These are phyloP conservation scores for Soucietia sequanensis DNA, from an alignment of 805 yeast genomes.

Conservation along the genomic window DNA sequence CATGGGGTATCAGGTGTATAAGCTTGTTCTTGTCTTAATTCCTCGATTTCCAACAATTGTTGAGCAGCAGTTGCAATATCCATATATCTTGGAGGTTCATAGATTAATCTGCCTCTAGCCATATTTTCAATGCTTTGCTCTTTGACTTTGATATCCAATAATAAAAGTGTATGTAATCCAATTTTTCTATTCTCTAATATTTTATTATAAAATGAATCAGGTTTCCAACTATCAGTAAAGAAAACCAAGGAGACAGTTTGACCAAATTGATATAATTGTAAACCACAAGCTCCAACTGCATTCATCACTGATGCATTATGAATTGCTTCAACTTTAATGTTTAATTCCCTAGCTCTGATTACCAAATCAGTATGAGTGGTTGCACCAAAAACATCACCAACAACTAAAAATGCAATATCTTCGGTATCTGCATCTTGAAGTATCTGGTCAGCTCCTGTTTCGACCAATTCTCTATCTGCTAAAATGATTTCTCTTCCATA, in stretches of 20 bases:
- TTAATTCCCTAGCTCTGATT: conserved; percentile 83
- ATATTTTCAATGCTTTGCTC: conserved; percentile 94
- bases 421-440: conserved; percentile 72
- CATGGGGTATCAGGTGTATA: conserved; percentile 89
- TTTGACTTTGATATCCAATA: conserved; percentile 92
- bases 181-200: conserved; percentile 83
- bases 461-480: conserved; percentile 95
- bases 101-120: conserved; percentile 87
- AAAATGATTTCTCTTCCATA: conserved; percentile 82
- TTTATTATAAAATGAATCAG: conserved; percentile 91
- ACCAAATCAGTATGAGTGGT: conserved; percentile 96
- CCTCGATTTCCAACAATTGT: conserved; percentile 87
- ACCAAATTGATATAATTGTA: conserved; percentile 92
- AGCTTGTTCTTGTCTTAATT: conserved; percentile 67
- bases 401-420: conserved; percentile 92
- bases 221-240: conserved; percentile 94
- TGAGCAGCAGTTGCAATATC: conserved; percentile 83
- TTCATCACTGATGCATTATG: conserved; percentile 98
- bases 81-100: conserved; percentile 98
- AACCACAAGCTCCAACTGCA: conserved; percentile 97
- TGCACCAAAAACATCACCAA: conserved; percentile 98
- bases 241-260: conserved; percentile 97
- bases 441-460: conserved; percentile 81
- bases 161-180: conserved; percentile 86
- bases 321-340: conserved; percentile 73